phyloP scores from a whole-genome alignment of 768 basidiomycete genomes.

The Suillus discolor region DNA sequence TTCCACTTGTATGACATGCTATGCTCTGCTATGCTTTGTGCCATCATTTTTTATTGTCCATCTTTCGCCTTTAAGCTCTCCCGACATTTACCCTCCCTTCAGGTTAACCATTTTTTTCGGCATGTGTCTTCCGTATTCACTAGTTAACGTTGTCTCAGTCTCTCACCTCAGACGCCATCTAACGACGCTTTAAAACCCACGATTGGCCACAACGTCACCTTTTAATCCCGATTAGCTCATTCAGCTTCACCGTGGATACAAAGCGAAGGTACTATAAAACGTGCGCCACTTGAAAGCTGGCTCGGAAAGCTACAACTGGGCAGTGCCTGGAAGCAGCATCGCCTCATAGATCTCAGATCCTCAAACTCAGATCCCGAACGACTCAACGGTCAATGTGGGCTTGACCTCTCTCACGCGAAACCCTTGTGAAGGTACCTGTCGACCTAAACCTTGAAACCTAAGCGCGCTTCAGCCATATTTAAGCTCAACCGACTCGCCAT shows the following conservation, averaged over 20 bases:
- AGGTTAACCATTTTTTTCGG: slow-evolving; percentile 4
- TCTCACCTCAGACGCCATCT: not conserved
- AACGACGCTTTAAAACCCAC: slow-evolving; percentile 3
- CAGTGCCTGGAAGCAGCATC: slow-evolving; percentile 16
- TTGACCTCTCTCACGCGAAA: slow-evolving; percentile 9
- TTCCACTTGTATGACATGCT: not conserved
- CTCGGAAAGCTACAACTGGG: not conserved
- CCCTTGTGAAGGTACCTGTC: slow-evolving; percentile 9
- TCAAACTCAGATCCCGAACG: slow-evolving; percentile 10
- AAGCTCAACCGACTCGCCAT: slow-evolving; percentile 6
- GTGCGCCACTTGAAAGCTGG: slow-evolving; percentile 11
- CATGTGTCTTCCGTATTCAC: not conserved
- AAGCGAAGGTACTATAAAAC: slow-evolving; percentile 7
- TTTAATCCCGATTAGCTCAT: slow-evolving; percentile 15
- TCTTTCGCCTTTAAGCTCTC: slow-evolving; percentile 5
- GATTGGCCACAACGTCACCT: slow-evolving; percentile 9
- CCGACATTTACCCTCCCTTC: slow-evolving; percentile 9
- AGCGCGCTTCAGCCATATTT: slow-evolving; percentile 3
- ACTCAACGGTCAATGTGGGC: slow-evolving; percentile 3
- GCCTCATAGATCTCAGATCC: slow-evolving; percentile 10
- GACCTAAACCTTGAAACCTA: slow-evolving; percentile 4
- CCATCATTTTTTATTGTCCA: not conserved
- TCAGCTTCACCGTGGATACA: slow-evolving; percentile 11
- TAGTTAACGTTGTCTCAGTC: not conserved
- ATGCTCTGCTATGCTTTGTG: slow-evolving; percentile 4